Conservation (phyloP, 1,284 basidiomycete genomes). For the Tilletiopsis washingtonensis region DNA sequence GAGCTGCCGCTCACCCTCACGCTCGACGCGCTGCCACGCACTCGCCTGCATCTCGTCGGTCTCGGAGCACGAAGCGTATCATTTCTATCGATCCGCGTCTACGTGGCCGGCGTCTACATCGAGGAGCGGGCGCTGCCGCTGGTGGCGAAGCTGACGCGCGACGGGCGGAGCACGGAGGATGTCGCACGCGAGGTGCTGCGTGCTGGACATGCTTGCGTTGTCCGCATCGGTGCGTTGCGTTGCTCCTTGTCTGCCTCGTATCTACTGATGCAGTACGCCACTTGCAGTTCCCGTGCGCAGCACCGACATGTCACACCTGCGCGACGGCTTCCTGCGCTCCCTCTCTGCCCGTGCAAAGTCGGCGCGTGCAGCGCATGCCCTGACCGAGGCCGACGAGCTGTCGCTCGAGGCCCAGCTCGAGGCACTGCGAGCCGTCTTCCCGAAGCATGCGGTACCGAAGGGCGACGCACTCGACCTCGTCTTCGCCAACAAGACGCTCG, state of each 20-base stretch:
- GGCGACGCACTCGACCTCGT: conserved; percentile 50
- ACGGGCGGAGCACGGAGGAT: conserved; percentile 1
- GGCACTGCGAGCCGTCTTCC: conserved; percentile 51
- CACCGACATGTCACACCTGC: conserved; percentile 71
- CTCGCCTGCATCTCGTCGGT: conserved; percentile 67
- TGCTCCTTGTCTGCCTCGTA: not conserved
- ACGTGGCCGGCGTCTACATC: conserved; percentile 76
- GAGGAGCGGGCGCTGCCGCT: conserved; percentile 52
- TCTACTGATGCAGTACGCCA: not conserved
- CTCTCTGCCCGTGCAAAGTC: conserved; percentile 60
- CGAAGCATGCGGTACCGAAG: conserved; percentile 50
- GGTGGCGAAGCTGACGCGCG: conserved; percentile 6
- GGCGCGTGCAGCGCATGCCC: conserved; percentile 38
- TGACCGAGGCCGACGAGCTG: conserved; percentile 12
- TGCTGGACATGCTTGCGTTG: conserved; percentile 18
- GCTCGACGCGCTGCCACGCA: too few species aligned
- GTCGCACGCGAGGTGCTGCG: not conserved
- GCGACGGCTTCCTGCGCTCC: conserved; percentile 63
- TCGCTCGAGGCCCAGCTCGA: conserved; percentile 45
- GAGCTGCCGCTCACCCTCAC: too few species aligned
- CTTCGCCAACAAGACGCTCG: conserved; percentile 1
- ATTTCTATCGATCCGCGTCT: conserved; percentile 72
- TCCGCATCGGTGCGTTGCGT: conserved; percentile 13
- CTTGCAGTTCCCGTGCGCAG: conserved; percentile 65
- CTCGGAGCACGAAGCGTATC: conserved; percentile 74